Evolutionary conservation across 306 rosid species (phyloP), one percentile per base, ranked within the genome.

Genomic region (Erythrophleum fordii): DNA sequence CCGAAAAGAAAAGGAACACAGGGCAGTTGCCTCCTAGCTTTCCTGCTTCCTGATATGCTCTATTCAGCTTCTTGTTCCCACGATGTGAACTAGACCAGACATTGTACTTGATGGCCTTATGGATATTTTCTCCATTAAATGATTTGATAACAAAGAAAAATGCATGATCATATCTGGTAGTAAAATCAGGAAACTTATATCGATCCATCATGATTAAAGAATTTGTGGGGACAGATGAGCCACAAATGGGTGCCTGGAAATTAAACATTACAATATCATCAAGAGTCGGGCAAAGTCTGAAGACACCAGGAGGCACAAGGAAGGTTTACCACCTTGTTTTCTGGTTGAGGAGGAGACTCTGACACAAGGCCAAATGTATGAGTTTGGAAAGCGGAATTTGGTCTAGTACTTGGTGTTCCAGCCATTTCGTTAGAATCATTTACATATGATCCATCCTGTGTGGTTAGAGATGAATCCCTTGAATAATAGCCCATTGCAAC

Each of bases 71-170:
- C 91, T 85, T 90, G 75, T 92, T 92, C 53, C 97, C 97, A 25
- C 85, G 86, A 66, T 90, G 90, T 49, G 97, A 90, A 82, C 97
- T 90, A 23, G 97, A 89, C 97, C 97, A 92, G 46, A 90, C 95
- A 28, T 85, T 75, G 82, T 90, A 92, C 85, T 92, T 90, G 55
- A 92, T 87, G 87, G 95, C 90, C 84, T 90, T 92, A 76, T 90
- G 97, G 65, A 92, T 60, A 86, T 92, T 93, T 59, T 90, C 95
- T 83, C 90, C 97, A 18, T 93, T 90, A 83, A 90, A 90, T 31
- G 97, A 92, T 70, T 92, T 92, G 83, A 92, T 92, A 35, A 92
- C 90, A 69, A 89, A 92, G 87, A 92, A 92, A 69, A 80, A 78
- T 13, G 90, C 97, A 77, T 82, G 90, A 59, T 90, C 88, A 39